Evolutionary conservation across 331 rosid species (phyloP), one percentile per base, ranked within the genome.

Genomic region (Acacia concinna): DNA sequence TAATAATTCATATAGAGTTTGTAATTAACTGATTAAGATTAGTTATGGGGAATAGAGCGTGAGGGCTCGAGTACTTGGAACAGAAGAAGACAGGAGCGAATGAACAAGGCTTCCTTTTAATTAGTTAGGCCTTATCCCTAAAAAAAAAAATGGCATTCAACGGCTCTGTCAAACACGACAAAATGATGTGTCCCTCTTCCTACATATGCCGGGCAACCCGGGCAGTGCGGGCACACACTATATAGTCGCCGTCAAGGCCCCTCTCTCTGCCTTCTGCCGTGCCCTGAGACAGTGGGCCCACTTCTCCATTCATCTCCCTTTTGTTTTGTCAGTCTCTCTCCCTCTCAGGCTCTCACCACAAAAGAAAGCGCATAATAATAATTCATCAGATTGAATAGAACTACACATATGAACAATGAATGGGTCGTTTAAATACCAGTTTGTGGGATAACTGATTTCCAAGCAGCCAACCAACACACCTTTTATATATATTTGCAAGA

Each of bases 191-290:
- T 23, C 37, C 37, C 74, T 68, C 27, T 54, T 54, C 2, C 62
- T 6, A 59, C 71, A 40, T 66, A 59, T 34, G 60, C 25, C 34
- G 88, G 94, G 81, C 82, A 81, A 80, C 52, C 49, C 68, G 88
- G 92, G 84, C 86, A 86, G 81, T 72, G 38, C 65, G 87, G 88
- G 85, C 88, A 84, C 78, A 28, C 25, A 35, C 74, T 71, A 47
- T 71, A 47, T 27, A 14, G 85, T 88, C 85, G 76, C 87, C 88
- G 80, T 86, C 89, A 85, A 54, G 38, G 84, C 69, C 77, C 63
- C 47, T 21, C 62, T 8, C 76, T 46, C 5, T 31, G 78, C 79
- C 77, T 81, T 32, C 74, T 14, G 10, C 57, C 23, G n/a, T n/a
- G n/a, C 5, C 52, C n/a, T 11, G 15, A 5, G 9, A 12, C 37